phyloP scores from a whole-genome alignment of 2,329 filamentous ascomycete species.

The Xylaria sp. region DNA sequence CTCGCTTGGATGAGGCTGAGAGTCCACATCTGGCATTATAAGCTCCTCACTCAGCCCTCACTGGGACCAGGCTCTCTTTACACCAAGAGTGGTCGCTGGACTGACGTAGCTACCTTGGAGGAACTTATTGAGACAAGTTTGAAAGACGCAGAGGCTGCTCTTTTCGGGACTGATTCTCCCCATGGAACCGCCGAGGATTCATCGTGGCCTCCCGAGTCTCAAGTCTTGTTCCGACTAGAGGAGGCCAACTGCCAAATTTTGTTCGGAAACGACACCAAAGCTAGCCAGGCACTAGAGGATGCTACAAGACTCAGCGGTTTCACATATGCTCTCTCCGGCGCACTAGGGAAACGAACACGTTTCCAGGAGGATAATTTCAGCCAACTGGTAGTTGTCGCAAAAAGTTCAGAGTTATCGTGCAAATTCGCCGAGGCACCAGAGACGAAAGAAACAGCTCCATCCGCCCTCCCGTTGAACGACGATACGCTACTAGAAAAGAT shows the following conservation, averaged over 20 bases:
- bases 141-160: slow-evolving; percentile 52
- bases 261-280: slow-evolving; percentile 82
- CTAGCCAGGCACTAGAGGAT: slow-evolving; percentile 74
- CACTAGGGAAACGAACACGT: slow-evolving; percentile 84
- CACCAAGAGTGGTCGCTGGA: slow-evolving; percentile 68
- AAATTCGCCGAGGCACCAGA: slow-evolving; percentile 40
- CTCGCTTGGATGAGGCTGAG: slow-evolving; percentile 74
- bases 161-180: slow-evolving; percentile 23
- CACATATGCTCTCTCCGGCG: slow-evolving; percentile 83
- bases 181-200: slow-evolving; percentile 47
- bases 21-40: slow-evolving; percentile 76
- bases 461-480: slow-evolving; percentile 84
- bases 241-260: slow-evolving; percentile 85
- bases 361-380: slow-evolving; percentile 84
- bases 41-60: slow-evolving; percentile 67
- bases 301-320: slow-evolving; percentile 77
- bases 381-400: slow-evolving; percentile 90
- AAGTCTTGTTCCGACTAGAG: slow-evolving; percentile 81
- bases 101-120: slow-evolving; percentile 67
- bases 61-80: slow-evolving; percentile 66
- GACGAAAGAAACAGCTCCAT: slow-evolving; percentile 59
- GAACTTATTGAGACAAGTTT: slow-evolving; percentile 59
- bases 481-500: slow-evolving; percentile 93
- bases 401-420: slow-evolving; percentile 64
- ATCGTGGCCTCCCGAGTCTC: slow-evolving; percentile 60